phyloP scores from a whole-genome alignment of 1,284 basidiomycete genomes.

The Naganishia albida region DNA sequence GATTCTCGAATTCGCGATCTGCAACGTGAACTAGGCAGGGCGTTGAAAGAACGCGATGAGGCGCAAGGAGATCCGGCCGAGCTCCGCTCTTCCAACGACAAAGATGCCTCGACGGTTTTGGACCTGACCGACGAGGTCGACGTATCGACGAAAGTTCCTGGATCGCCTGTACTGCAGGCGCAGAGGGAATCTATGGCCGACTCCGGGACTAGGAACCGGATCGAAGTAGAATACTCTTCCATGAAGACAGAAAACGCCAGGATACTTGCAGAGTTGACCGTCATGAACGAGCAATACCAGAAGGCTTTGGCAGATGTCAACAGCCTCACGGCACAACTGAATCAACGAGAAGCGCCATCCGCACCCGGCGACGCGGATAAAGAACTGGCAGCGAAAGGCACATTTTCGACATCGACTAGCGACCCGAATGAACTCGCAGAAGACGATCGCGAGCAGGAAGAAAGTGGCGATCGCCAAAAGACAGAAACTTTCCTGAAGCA shows the following conservation, averaged over 20 bases:
- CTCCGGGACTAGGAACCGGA: too few relatives aligned
- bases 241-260: constrained; percentile 74
- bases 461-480: background rate
- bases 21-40: constrained; percentile 61
- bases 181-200: background rate
- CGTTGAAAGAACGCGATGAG: constrained; percentile 30
- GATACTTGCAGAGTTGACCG: constrained; percentile 74
- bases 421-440: background rate
- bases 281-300: constrained; percentile 76
- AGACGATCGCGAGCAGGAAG: background rate
- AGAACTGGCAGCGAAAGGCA: constrained; percentile 8
- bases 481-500: background rate
- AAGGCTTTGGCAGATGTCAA: constrained; percentile 86
- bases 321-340: constrained; percentile 70
- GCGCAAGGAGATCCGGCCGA: constrained; percentile 5
- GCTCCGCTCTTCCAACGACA: background rate
- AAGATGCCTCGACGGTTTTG: background rate
- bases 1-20: constrained; percentile 67
- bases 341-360: background rate
- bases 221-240: constrained; percentile 57
- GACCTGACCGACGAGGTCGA: constrained; percentile 1
- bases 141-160: background rate
- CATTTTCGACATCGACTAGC: too few relatives aligned
- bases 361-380: constrained; percentile 33
- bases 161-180: constrained; percentile 1